Evolutionary conservation across 1,284 basidiomycete species (phyloP), one percentile per base, ranked within the genome.

Genomic region (Naganishia cerealis): DNA sequence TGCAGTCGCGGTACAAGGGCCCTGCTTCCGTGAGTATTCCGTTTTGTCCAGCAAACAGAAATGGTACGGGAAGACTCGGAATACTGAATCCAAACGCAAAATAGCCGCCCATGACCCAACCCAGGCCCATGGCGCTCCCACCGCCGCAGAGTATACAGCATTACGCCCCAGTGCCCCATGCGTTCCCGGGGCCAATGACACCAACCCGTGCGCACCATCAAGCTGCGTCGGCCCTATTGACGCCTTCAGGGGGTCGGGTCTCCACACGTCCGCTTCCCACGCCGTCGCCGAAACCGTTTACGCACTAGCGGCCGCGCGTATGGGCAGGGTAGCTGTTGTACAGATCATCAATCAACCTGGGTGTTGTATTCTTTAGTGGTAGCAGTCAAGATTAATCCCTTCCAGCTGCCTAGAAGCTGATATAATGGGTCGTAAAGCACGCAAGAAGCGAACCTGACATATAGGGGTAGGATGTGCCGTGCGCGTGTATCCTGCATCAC

Each of bases 1-100:
- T 63, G 12, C 61, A 63, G 50, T 63, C 61, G n/a, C 50, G 61
- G 39, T 63, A 63, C 33, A 63, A 63, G 61, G 61, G 61, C 53
- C 61, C 61, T 8, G n/a, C 38, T 29, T 63, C 61, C 3, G 61
- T 63, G 21, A 63, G 61, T 40, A 13, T 42, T 46, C 40, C 40
- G 5, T 26, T 12, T 26, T 33, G 40, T n/a, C 21, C 29, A 2
- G 29, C 6, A 33, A 33, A 2, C 2, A 33, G 29, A 42, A 15
- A 29, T 42, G 29, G 12, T 3, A 3, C 33, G 2, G 16, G 40
- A 13, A 39, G 39, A 58, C 42, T 58, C 46, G 46, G 3, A 50
- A 33, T 50, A 50, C 46, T 50, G n/a, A 50, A 50, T 9, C n/a
- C n/a, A 9, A 48, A 24, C 8, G 6, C 42, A 33, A 6, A 40